Conservation (phyloP, 2,329 filamentous ascomycete species). For the Fusarium coicis region DNA sequence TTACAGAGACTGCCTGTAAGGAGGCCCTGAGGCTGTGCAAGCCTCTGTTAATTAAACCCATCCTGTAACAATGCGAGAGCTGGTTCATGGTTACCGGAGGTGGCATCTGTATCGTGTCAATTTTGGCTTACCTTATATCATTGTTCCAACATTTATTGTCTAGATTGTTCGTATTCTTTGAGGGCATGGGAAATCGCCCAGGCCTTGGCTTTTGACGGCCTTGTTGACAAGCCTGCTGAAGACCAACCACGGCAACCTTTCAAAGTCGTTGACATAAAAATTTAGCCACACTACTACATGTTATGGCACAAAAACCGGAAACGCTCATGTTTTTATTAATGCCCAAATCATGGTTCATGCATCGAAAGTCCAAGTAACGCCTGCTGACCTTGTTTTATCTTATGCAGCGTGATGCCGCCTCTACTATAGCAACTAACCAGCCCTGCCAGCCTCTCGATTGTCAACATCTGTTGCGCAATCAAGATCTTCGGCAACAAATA, state of each 20-base stretch:
- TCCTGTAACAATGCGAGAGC: constrained; percentile 30
- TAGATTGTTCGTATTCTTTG: not conserved
- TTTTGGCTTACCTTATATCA: not conserved
- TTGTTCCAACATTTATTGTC: not conserved
- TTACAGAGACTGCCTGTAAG: not conserved
- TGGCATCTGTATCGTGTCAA: constrained; percentile 5
- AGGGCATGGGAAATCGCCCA: not conserved
- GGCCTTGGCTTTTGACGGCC: constrained; percentile 17
- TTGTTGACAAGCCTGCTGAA: not conserved
- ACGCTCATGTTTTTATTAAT: constrained; percentile 8
- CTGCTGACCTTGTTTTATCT: constrained; percentile 6
- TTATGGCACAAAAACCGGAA: constrained; percentile 22
- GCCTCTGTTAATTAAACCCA: constrained; percentile 36
- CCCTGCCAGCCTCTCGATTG: not conserved
- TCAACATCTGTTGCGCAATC: constrained; percentile 1
- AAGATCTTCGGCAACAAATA: constrained; percentile 12
- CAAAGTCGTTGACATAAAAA: constrained; percentile 24
- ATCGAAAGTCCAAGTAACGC: constrained; percentile 16
- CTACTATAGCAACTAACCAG: not conserved
- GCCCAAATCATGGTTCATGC: constrained; percentile 13
- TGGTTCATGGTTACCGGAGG: constrained; percentile 7
- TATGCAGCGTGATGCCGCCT: not conserved
- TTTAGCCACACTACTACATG: constrained; percentile 17
- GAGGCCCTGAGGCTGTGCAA: constrained; percentile 35
- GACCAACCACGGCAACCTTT: constrained; percentile 14